Conservation (phyloP, 78 protist species). For the Chrysochromulina parva region DNA sequence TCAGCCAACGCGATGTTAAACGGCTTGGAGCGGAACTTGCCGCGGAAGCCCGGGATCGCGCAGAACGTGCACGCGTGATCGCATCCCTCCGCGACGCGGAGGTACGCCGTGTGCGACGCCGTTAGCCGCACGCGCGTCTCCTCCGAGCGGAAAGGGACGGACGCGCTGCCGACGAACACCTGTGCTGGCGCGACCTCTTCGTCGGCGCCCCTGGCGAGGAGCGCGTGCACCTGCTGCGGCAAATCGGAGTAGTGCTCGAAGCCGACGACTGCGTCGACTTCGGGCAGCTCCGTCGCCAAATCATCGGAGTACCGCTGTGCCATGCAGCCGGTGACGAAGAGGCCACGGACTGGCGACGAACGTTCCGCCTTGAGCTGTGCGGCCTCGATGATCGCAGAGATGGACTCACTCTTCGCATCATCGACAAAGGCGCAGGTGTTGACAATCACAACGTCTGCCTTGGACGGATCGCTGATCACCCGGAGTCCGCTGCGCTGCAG, state of each 20-base stretch:
- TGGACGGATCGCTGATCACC: background rate
- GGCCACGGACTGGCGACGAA: background rate
- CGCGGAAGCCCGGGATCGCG: conserved; percentile 6
- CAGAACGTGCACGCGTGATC: conserved; percentile 33
- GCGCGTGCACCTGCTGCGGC: background rate
- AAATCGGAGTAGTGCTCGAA: conserved; percentile 31
- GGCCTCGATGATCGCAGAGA: conserved; percentile 25
- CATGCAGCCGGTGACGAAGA: conserved; percentile 43
- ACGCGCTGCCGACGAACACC: background rate
- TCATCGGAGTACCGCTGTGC: conserved; percentile 50
- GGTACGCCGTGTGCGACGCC: background rate
- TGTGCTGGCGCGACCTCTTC: background rate
- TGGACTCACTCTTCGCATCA: conserved; percentile 26
- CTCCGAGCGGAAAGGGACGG: conserved; percentile 26
- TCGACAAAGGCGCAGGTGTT: conserved; percentile 42
- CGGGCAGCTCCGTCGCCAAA: conserved; percentile 34
- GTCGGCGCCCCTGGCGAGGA: no score
- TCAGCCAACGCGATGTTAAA: background rate
- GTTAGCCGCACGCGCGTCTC: background rate
- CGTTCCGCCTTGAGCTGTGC: conserved; percentile 11
- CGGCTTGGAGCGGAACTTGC: conserved; percentile 4
- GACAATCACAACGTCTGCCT: conserved; percentile 19
- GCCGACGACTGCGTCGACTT: conserved; percentile 45
- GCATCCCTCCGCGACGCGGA: conserved; percentile 37
- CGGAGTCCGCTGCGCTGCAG: conserved; percentile 8